phyloP scores from a whole-genome alignment of 108 stramenopile species.

The Schizochytrium sp. region DNA sequence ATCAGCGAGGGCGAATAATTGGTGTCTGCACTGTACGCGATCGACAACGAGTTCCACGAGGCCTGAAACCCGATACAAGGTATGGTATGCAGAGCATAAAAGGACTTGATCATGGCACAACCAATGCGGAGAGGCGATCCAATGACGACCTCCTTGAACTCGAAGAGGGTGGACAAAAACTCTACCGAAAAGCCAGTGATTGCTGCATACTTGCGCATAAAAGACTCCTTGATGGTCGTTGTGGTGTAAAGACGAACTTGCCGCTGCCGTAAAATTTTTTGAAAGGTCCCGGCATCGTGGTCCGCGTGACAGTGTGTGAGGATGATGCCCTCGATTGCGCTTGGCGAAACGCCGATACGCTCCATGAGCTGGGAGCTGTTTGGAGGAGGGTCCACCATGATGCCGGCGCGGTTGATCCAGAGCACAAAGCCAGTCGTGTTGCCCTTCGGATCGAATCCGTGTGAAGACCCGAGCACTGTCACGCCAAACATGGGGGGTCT shows the following conservation, averaged over 20 bases:
- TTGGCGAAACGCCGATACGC: conserved; percentile 17
- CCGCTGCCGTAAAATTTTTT: conserved; percentile 25
- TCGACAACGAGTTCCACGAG: background rate
- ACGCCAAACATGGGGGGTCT: conserved; percentile 26
- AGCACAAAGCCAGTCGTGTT: conserved; percentile 85
- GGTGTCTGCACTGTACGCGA: conserved; percentile 23
- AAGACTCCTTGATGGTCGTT: conserved; percentile 33
- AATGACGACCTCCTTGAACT: background rate
- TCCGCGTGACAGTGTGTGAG: conserved; percentile 41
- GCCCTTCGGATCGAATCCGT: conserved; percentile 65
- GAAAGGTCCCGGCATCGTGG: conserved; percentile 43
- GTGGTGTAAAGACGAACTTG: conserved; percentile 33
- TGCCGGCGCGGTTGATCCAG: conserved; percentile 83
- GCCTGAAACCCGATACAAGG: conserved; percentile 38
- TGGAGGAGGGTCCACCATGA: conserved; percentile 91
- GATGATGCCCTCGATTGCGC: conserved; percentile 30
- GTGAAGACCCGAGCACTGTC: conserved; percentile 32
- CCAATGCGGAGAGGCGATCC: conserved; percentile 19
- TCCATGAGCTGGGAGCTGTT: conserved; percentile 21
- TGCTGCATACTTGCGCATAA: background rate
- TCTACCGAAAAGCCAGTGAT: background rate
- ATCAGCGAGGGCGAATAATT: conserved; percentile 30
- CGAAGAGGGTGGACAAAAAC: background rate
- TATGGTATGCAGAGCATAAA: conserved; percentile 39
- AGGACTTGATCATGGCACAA: conserved; percentile 27